These are phyloP conservation scores for Candolleomyces eurysporus DNA, from an alignment of 768 basidiomycete genomes.

Conservation along the genomic window DNA sequence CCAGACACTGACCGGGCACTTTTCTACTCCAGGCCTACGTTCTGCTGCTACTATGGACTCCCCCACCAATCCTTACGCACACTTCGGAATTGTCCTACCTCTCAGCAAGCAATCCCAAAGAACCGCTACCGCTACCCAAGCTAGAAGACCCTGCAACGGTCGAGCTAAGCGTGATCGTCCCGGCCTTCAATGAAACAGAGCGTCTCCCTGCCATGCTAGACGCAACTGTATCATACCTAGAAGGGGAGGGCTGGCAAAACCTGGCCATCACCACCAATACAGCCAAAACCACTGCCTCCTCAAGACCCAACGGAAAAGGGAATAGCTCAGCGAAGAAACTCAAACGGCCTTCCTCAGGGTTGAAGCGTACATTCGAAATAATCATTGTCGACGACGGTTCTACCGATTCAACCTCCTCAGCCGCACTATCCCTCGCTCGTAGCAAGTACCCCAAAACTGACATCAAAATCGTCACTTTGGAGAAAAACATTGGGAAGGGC, in stretches of 20 bases:
- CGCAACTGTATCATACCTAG: slow-evolving; percentile 66
- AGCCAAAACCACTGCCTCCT: background rate
- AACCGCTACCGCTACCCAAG: slow-evolving; percentile 53
- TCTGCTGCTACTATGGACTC: slow-evolving; percentile 73
- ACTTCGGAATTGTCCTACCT: slow-evolving; percentile 72
- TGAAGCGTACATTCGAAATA: slow-evolving; percentile 66
- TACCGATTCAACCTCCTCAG: slow-evolving; percentile 65
- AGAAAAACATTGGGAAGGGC: slow-evolving; percentile 86
- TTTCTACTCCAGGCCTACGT: slow-evolving; percentile 56
- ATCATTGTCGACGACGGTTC: slow-evolving; percentile 92
- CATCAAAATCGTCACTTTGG: slow-evolving; percentile 76
- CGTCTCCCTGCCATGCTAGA: slow-evolving; percentile 84
- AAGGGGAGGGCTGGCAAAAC: slow-evolving; percentile 1
- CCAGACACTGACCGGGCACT: slow-evolving; percentile 7
- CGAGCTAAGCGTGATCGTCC: slow-evolving; percentile 80
- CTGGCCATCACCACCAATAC: background rate
- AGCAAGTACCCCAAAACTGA: slow-evolving; percentile 51
- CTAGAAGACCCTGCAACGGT: slow-evolving; percentile 57
- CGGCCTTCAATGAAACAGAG: slow-evolving; percentile 88
- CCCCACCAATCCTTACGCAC: slow-evolving; percentile 57
- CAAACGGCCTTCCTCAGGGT: background rate
- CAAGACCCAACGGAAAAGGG: background rate
- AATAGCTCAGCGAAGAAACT: background rate
- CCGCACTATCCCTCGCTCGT: slow-evolving; percentile 61
- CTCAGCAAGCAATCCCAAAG: slow-evolving; percentile 49